Evolutionary conservation across 495 filamentous ascomycete genomes (phyloP).

Genomic region (Delitschia confertaspora): DNA sequence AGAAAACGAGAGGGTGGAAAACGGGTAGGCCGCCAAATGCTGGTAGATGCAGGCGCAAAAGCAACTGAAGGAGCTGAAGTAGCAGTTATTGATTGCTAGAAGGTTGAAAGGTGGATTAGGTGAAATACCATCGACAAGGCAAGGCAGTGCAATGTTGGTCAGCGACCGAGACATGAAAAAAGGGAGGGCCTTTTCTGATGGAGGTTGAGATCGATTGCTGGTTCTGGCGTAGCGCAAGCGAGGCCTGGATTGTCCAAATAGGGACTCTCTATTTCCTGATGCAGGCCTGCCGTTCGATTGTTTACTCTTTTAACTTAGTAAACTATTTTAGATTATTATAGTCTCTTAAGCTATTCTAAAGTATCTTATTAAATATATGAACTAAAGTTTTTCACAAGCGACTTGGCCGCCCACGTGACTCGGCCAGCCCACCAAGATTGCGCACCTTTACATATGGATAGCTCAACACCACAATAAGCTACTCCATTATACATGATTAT

Average conservation of each 20-base stretch:
- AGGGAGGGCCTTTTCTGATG: constrained; percentile 3
- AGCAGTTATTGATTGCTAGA: constrained; percentile 4
- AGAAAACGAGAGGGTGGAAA: constrained; percentile 10
- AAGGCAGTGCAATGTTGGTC: background rate
- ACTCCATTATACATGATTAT: too few species aligned
- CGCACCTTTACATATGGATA: too few species aligned
- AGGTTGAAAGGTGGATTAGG: background rate
- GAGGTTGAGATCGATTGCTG: constrained; percentile 13
- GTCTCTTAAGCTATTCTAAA: too few species aligned
- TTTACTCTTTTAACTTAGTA: constrained; percentile 12
- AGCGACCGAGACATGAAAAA: background rate
- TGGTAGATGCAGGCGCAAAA: constrained; percentile 9
- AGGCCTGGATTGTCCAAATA: constrained; percentile 17
- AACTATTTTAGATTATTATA: too few species aligned
- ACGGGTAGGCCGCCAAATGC: constrained; percentile 4
- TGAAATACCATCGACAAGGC: background rate
- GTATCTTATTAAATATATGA: too few species aligned
- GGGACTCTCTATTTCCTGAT: constrained; percentile 17
- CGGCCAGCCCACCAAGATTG: too few species aligned
- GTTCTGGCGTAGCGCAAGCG: constrained; percentile 17
- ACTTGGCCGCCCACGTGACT: too few species aligned
- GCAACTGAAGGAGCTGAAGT: too few species aligned
- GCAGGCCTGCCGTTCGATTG: constrained; percentile 11
- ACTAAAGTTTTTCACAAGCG: too few species aligned
- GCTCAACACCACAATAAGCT: too few species aligned